Conservation (phyloP, 805 yeast genomes). For the Candida hispaniensis region DNA sequence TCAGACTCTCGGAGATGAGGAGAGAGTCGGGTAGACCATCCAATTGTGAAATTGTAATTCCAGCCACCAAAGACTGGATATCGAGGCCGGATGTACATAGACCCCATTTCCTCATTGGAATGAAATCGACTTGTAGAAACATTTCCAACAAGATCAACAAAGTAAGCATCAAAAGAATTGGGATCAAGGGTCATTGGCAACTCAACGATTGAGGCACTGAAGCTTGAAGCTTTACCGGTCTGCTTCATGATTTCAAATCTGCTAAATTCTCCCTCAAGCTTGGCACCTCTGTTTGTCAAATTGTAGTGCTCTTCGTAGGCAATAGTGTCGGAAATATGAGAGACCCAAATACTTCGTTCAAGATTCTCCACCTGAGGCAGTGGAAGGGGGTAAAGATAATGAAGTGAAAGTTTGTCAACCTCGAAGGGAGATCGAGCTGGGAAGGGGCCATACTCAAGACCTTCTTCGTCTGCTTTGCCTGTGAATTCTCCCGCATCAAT, state of each 20-base stretch:
- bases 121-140: constrained; percentile 60
- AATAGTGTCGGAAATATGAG: constrained; percentile 65
- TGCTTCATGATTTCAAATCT: constrained; percentile 63
- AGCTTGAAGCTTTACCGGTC: constrained; percentile 15
- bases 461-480: constrained; percentile 25
- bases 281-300: constrained; percentile 64
- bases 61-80: constrained; percentile 95
- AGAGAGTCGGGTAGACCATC: constrained; percentile 65
- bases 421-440: constrained; percentile 38
- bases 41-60: constrained; percentile 89
- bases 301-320: constrained; percentile 82
- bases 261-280: constrained; percentile 48
- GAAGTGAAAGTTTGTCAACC: constrained; percentile 40
- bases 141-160: constrained; percentile 83
- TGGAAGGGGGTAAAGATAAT: constrained; percentile 58
- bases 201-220: constrained; percentile 41
- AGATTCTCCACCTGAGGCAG: constrained; percentile 48
- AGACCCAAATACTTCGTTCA: constrained; percentile 74
- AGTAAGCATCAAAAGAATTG: constrained; percentile 56
- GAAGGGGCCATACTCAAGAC: constrained; percentile 43
- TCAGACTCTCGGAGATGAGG: constrained; percentile 40
- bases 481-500: constrained; percentile 8
- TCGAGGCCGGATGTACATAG: constrained; percentile 64
- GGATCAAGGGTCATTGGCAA: constrained; percentile 47
- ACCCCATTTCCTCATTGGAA: constrained; percentile 24